Evolutionary conservation across 164 flowering plant species (phyloP).

Genomic region (Macadamia tetraphylla): DNA sequence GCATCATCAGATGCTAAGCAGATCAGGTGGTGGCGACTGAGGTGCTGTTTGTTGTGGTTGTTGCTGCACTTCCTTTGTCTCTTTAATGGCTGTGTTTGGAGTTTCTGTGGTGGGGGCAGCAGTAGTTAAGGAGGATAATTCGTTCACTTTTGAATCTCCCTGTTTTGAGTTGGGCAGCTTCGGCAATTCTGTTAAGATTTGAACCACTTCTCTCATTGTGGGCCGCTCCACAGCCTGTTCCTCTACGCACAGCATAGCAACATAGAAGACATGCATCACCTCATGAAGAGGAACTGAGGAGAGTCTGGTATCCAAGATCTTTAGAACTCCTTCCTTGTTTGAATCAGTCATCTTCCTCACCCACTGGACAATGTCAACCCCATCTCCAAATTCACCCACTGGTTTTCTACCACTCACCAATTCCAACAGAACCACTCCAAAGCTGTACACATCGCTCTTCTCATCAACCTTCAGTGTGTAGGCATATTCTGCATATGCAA

Average conservation of each 20-base stretch:
- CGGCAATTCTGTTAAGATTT: slow-evolving; percentile 80
- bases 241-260: slow-evolving; percentile 94
- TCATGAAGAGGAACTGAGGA: slow-evolving; percentile 77
- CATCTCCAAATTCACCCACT: slow-evolving; percentile 97
- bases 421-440: slow-evolving; percentile 88
- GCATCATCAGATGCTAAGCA: slow-evolving; percentile 66
- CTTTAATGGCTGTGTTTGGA: slow-evolving; percentile 21
- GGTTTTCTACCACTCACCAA: slow-evolving; percentile 85
- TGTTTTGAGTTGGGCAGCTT: slow-evolving; percentile 40
- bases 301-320: slow-evolving; percentile 79
- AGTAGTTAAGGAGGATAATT: slow-evolving; percentile 29
- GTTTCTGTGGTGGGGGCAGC: slow-evolving; percentile 20
- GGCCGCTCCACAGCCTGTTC: slow-evolving; percentile 95
- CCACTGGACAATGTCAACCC: slow-evolving; percentile 99
- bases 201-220: slow-evolving; percentile 96
- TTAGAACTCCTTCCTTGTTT: slow-evolving; percentile 72
- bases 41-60: slow-evolving; percentile 13
- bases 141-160: slow-evolving; percentile 27
- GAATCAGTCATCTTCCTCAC: slow-evolving; percentile 85
- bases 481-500: slow-evolving; percentile 66
- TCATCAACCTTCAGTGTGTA: slow-evolving; percentile 94
- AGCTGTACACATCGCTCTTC: slow-evolving; percentile 96
- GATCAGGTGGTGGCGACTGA: slow-evolving; percentile 69
- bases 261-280: slow-evolving; percentile 91
- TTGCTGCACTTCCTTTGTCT: slow-evolving; percentile 37